Conservation (phyloP, 2,329 filamentous ascomycete genomes). For the Arthrobotrys conoides region DNA sequence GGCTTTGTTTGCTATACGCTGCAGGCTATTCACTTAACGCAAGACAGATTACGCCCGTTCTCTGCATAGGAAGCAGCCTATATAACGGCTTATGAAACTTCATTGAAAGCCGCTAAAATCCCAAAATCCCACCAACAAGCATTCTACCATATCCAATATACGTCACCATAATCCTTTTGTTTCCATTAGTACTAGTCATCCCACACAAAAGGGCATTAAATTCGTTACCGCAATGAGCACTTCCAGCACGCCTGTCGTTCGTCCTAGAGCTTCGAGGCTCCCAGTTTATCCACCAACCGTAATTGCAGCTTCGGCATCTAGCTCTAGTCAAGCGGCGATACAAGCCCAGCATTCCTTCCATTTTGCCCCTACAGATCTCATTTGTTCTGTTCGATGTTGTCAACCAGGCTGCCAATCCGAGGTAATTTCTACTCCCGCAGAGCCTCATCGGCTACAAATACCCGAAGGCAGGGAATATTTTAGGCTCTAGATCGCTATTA, state of each 20-base stretch:
- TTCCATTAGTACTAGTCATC: slow-evolving; percentile 1
- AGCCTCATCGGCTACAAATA: slow-evolving; percentile 22
- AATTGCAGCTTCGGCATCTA: slow-evolving; percentile 16
- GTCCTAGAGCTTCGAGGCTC: slow-evolving; percentile 29
- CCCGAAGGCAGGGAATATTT: neutral
- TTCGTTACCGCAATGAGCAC: slow-evolving; percentile 25
- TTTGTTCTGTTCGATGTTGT: slow-evolving; percentile 53
- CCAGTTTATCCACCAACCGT: slow-evolving; percentile 40
- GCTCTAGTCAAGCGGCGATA: slow-evolving; percentile 5
- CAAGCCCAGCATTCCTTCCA: slow-evolving; percentile 23
- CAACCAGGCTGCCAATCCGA: slow-evolving; percentile 35
- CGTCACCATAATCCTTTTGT: slow-evolving; percentile 6
- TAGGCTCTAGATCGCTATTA: slow-evolving; percentile 16
- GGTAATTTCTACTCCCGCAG: slow-evolving; percentile 17
- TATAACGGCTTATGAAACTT: slow-evolving; percentile 48
- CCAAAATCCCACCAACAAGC: slow-evolving; percentile 30
- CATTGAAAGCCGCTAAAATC: slow-evolving; percentile 24
- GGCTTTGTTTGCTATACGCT: slow-evolving; percentile 30
- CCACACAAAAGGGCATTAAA: slow-evolving; percentile 29
- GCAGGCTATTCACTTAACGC: slow-evolving; percentile 22
- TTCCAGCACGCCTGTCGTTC: slow-evolving; percentile 37
- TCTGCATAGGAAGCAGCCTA: neutral
- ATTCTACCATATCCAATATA: slow-evolving; percentile 5
- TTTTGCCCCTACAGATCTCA: slow-evolving; percentile 32
- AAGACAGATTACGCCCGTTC: slow-evolving; percentile 15